These are phyloP conservation scores for Elaeagnus macrophylla DNA, from an alignment of 306 rosid species.

Conservation along the genomic window DNA sequence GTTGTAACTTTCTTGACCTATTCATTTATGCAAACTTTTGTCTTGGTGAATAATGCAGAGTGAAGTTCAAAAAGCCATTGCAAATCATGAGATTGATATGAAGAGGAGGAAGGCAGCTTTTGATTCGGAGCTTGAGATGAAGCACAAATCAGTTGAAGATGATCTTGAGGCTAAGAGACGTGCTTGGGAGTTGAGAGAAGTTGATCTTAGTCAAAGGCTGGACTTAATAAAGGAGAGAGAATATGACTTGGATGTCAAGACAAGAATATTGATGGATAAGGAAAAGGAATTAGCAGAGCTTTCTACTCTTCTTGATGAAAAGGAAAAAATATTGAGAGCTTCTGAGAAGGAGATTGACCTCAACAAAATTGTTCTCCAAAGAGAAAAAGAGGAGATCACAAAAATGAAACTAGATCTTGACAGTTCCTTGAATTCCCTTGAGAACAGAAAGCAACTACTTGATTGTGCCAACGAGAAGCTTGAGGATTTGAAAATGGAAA, in stretches of 20 bases:
- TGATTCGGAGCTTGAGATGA: conserved; percentile 64
- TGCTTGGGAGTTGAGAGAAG: conserved; percentile 97
- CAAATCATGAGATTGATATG: conserved; percentile 53
- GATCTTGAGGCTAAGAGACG: conserved; percentile 79
- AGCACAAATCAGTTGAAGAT: conserved; percentile 52
- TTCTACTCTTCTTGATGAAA: conserved; percentile 48
- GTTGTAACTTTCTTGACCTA: background rate
- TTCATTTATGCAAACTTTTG: background rate
- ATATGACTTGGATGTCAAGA: conserved; percentile 59
- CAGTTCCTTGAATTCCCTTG: conserved; percentile 48
- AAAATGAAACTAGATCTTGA: conserved; percentile 58
- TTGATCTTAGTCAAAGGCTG: conserved; percentile 71
- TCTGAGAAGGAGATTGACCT: conserved; percentile 54
- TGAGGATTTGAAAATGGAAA: conserved; percentile 67
- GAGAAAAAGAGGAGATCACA: conserved; percentile 55
- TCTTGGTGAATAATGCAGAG: conserved; percentile 41
- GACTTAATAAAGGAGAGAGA: conserved; percentile 64
- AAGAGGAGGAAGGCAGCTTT: conserved; percentile 48
- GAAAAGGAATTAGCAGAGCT: conserved; percentile 65
- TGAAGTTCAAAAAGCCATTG: conserved; percentile 49
- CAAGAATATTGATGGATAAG: conserved; percentile 49
- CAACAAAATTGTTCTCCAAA: conserved; percentile 45
- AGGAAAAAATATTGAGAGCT: conserved; percentile 40
- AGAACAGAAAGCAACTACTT: conserved; percentile 45
- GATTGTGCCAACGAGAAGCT: conserved; percentile 54